Evolutionary conservation across 1,284 basidiomycete species (phyloP).

Genomic region (Stereum hirsutum): DNA sequence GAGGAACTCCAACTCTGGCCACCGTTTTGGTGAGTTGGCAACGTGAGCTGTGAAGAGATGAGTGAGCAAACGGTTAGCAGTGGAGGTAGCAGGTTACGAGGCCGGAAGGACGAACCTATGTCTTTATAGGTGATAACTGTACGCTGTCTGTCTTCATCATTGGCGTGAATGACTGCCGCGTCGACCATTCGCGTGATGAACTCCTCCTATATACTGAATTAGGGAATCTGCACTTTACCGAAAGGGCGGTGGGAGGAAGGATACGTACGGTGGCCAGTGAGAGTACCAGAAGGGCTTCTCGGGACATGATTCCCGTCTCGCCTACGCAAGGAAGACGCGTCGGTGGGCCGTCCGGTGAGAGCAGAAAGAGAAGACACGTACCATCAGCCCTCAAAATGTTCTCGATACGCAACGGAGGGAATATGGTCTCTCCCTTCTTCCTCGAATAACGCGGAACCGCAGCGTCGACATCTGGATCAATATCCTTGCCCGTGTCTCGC

Average conservation of each 20-base stretch:
- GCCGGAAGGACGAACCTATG: constrained; percentile 40
- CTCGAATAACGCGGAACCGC: constrained; percentile 16
- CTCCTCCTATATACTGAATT: constrained; percentile 45
- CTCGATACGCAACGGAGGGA: constrained; percentile 54
- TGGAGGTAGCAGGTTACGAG: constrained; percentile 2
- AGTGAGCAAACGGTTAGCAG: constrained; percentile 9
- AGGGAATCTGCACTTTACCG: background rate
- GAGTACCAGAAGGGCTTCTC: constrained; percentile 61
- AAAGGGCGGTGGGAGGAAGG: constrained; percentile 2
- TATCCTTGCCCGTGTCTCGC: background rate
- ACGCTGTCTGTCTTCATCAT: too few relatives aligned
- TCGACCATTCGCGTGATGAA: constrained; percentile 62
- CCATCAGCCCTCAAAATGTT: constrained; percentile 66
- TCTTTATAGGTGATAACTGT: constrained; percentile 54
- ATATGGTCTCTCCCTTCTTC: constrained; percentile 52
- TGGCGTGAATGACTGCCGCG: constrained; percentile 46
- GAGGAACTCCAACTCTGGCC: constrained; percentile 60
- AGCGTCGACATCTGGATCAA: background rate
- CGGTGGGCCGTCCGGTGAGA: background rate
- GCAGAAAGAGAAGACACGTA: constrained; percentile 21
- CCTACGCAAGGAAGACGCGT: constrained; percentile 21
- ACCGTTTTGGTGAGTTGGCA: constrained; percentile 44
- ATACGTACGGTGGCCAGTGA: constrained; percentile 59
- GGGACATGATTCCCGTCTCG: constrained; percentile 55
- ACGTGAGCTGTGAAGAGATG: constrained; percentile 38